Percentiles rank a stretch among this genome's conserved stretches.
phyloP scores from a whole-genome alignment of 2,329 filamentous ascomycete genomes.

The Penicillium brevicompactum region DNA sequence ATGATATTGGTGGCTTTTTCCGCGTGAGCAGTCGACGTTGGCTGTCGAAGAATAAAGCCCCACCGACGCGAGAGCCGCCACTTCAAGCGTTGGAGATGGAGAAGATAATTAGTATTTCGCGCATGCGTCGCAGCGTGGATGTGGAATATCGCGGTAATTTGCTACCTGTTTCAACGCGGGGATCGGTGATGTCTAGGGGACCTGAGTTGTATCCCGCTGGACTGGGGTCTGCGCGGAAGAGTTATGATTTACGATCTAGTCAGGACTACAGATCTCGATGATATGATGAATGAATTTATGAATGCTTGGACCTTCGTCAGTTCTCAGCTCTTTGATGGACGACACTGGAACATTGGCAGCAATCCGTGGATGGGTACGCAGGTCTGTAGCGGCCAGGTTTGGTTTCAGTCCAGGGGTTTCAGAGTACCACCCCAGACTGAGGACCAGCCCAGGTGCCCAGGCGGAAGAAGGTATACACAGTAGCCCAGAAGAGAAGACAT shows the following conservation, averaged over 20 bases:
- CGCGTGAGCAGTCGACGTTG: constrained; percentile 30
- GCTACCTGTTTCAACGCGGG: constrained; percentile 30
- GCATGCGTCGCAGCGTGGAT: constrained; percentile 28
- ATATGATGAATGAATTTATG: constrained; percentile 9
- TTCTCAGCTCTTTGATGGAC: no score
- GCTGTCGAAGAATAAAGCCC: constrained; percentile 16
- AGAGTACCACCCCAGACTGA: no score
- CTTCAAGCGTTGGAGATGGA: constrained; percentile 28
- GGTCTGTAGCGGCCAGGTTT: no score
- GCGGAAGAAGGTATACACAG: no score
- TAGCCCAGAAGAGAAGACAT: no score
- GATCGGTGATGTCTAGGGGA: constrained; percentile 14
- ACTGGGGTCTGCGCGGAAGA: constrained; percentile 13
- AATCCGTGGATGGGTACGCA: no score
- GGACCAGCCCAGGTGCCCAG: no score
- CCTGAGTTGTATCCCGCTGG: constrained; percentile 13
- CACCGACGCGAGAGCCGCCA: constrained; percentile 1
- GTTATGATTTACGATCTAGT: constrained; percentile 20
- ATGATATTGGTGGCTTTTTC: constrained; percentile 42
- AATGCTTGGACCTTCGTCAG: neutral
- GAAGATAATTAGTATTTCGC: constrained; percentile 27
- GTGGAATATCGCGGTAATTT: constrained; percentile 27
- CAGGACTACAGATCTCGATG: constrained; percentile 20
- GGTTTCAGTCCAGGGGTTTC: no score
- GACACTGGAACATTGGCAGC: no score